phyloP scores from a whole-genome alignment of 2,329 filamentous ascomycete species.

The Trichoderma sp. region DNA sequence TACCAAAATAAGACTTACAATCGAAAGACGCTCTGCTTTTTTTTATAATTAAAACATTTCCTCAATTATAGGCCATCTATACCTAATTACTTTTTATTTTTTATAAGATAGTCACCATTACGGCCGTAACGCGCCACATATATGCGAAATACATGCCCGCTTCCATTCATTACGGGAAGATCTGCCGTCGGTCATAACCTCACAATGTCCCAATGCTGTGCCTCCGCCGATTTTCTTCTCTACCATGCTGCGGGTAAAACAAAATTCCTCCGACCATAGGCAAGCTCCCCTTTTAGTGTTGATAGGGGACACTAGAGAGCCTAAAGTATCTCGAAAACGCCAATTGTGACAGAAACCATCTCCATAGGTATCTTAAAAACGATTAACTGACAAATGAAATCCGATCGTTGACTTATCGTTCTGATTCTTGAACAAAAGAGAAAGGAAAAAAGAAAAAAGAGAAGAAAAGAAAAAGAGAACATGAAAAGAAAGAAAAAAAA shows the following conservation, averaged over 20 bases:
- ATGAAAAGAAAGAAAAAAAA: neutral
- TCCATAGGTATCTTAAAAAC: constrained; percentile 37
- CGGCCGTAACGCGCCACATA: neutral
- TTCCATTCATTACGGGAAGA: neutral
- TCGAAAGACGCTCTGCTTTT: neutral
- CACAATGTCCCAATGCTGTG: neutral
- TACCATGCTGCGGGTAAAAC: neutral
- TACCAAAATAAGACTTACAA: neutral
- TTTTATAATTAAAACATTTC: neutral
- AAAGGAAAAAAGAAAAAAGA: neutral
- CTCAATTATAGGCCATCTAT: neutral
- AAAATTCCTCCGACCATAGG: constrained; percentile 2
- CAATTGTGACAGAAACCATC: constrained; percentile 34
- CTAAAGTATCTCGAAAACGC: constrained; percentile 31
- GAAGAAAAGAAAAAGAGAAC: neutral
- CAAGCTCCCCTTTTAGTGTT: neutral
- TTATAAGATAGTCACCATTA: neutral
- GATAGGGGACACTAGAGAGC: neutral
- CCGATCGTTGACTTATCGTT: neutral
- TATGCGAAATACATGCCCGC: neutral
- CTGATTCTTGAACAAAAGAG: neutral
- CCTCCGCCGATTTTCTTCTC: neutral
- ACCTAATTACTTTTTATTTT: neutral
- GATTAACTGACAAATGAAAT: constrained; percentile 27
- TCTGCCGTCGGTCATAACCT: neutral